These are phyloP conservation scores for Ilyonectria sp. DNA, from an alignment of 2,329 filamentous ascomycete species.

Conservation along the genomic window DNA sequence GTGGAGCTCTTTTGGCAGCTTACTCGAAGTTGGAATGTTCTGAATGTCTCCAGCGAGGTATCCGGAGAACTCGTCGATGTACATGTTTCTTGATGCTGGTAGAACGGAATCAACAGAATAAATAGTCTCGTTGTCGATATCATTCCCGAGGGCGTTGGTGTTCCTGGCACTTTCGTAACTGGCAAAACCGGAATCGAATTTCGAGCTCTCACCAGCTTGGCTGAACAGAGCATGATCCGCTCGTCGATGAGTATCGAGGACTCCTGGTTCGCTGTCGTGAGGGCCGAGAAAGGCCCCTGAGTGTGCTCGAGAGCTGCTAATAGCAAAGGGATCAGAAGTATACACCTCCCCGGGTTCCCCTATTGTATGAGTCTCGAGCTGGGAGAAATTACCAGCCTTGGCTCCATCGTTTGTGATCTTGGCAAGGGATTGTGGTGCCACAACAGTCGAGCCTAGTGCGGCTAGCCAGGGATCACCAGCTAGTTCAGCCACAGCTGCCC, in stretches of 20 bases:
- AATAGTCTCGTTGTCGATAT: neutral
- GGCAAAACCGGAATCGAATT: neutral
- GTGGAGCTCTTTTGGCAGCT: neutral
- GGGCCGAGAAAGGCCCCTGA: too few species aligned
- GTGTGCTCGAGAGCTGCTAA: too few species aligned
- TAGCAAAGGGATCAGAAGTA: too few species aligned
- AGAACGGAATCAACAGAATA: neutral
- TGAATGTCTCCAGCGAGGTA: neutral
- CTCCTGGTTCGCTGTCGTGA: too few species aligned
- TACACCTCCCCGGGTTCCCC: too few species aligned
- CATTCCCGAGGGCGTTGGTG: neutral
- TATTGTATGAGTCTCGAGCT: too few species aligned
- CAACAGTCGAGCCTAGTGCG: too few species aligned
- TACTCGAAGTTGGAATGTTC: neutral
- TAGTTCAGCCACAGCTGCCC: too few species aligned
- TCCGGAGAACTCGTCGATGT: neutral
- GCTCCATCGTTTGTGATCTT: too few species aligned
- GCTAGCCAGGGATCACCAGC: too few species aligned
- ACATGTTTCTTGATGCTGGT: neutral
- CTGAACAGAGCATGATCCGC: neutral
- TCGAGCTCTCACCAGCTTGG: neutral
- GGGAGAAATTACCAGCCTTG: too few species aligned
- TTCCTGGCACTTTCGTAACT: neutral
- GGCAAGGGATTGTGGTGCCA: too few species aligned
- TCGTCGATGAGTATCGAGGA: neutral